Evolutionary conservation across 805 yeast genomes (phyloP), one percentile per base, ranked within the genome.

Genomic region (Zygosaccharomyces bisporus): DNA sequence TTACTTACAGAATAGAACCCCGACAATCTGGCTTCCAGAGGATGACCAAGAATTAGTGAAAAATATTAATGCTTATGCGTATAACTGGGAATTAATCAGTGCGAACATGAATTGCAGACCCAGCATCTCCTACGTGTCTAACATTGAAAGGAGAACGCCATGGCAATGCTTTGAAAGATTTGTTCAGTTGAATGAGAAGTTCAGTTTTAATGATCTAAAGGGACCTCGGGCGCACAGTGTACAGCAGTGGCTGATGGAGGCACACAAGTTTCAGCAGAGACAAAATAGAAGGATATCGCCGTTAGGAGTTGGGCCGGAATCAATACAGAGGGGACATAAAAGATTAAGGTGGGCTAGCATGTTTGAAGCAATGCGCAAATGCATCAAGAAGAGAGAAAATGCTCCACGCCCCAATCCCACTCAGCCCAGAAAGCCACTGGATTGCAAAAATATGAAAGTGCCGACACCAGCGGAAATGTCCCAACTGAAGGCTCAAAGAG

Each of bases 131-230:
- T 89, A 87, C 62, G 77, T 81, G 30, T 85, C 98, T 0, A 89
- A 87, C 57, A 87, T 89, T 45, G 98, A 93, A 64, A 77, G 97
- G 57, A 76, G 99, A 57, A 93, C 98, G 0, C 95, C 99, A 0
- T 93, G 99, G 99, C 98, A 91, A 63, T 91, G 98, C 63, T 93
- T 93, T 69, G 99, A 93, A 65, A 72, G 99, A 53, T 93, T 91
- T 71, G 83, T 90, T 49, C 98, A 91, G 67, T 73, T 93, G 52
- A 88, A 86, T 56, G 96, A 91, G 47, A 81, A 83, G 46, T 91
- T 89, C 57, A 95, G 87, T 52, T 78, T 87, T 48, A 71, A 80
- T 33, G 98, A 91, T 58, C 79, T 93, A 80, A 81, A 85, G 58
- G 99, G 98, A 0, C 77, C 83, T 14, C 79, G 86, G 56, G 87